Conservation (phyloP, 23 red algal genomes). For the Gracilariopsis chorda region DNA sequence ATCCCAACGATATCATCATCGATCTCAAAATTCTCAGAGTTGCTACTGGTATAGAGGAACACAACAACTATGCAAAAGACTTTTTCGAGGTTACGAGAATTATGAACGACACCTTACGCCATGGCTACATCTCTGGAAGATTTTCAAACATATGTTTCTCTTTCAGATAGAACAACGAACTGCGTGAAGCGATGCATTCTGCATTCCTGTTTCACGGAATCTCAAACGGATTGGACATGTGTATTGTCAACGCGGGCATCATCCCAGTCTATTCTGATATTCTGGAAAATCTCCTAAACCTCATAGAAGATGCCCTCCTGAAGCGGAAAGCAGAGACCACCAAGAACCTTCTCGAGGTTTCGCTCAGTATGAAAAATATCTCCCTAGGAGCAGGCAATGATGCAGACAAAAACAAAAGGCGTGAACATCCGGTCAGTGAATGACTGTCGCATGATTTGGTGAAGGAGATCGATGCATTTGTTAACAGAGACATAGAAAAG, state of each 20-base stretch:
- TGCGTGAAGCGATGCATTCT: conserved; percentile 80
- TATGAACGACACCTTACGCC: conserved; percentile 51
- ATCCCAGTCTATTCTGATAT: conserved; percentile 81
- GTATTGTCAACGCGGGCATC: conserved; percentile 81
- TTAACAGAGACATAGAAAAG: conserved; percentile 61
- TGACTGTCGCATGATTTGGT: conserved; percentile 66
- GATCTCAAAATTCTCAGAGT: conserved; percentile 84
- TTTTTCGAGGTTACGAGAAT: conserved; percentile 66
- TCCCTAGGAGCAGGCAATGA: conserved; percentile 31
- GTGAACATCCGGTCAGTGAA: conserved; percentile 48
- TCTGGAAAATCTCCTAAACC: conserved; percentile 41
- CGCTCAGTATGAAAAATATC: conserved; percentile 79
- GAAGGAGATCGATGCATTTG: conserved; percentile 76
- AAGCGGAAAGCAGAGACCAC: conserved; percentile 56
- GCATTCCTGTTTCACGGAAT: conserved; percentile 77
- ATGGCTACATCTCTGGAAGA: conserved; percentile 69
- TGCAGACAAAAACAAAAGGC: conserved; percentile 79
- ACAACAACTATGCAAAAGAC: conserved; percentile 76
- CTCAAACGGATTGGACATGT: conserved; percentile 71
- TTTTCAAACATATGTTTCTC: conserved; percentile 82
- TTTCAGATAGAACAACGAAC: conserved; percentile 73
- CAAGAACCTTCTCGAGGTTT: conserved; percentile 58
- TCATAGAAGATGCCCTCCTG: conserved; percentile 81
- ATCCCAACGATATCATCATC: conserved; percentile 83
- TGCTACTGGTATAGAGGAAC: conserved; percentile 86